Evolutionary conservation across 495 filamentous ascomycete genomes (phyloP).

Genomic region (Elasticomyces elasticus): DNA sequence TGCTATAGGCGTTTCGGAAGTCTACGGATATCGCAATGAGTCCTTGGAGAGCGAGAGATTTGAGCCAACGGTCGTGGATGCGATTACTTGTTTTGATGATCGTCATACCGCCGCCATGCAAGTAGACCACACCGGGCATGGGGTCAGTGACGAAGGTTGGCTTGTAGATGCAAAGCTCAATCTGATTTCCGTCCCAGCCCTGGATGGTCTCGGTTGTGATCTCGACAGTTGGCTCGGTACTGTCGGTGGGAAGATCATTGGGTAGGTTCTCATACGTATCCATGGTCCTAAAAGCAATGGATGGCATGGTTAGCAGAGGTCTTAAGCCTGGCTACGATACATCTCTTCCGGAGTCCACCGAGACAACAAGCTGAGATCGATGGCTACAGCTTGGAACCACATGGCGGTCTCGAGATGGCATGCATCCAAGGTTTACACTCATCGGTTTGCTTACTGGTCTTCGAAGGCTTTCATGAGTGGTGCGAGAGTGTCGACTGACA

Average conservation of each 20-base stretch:
- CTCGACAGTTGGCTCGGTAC: conserved; percentile 8
- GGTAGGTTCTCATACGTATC: background rate
- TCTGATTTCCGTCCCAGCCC: conserved; percentile 13
- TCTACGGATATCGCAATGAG: conserved; percentile 16
- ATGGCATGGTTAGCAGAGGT: too few relatives aligned
- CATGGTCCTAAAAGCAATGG: too few relatives aligned
- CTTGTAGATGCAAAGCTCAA: conserved; percentile 9
- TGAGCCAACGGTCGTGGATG: conserved; percentile 12
- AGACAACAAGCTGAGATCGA: too few relatives aligned
- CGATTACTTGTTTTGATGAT: background rate
- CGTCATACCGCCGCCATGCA: conserved; percentile 18
- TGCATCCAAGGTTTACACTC: too few relatives aligned
- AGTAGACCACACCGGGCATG: conserved; percentile 12
- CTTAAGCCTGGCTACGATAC: too few relatives aligned
- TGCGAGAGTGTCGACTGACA: too few relatives aligned
- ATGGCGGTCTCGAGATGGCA: too few relatives aligned
- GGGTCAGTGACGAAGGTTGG: background rate
- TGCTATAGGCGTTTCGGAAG: conserved; percentile 15
- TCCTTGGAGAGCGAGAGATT: conserved; percentile 9
- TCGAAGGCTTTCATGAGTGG: too few relatives aligned
- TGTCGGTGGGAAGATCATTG: conserved; percentile 7
- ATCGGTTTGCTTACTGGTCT: too few relatives aligned
- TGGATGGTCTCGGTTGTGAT: background rate
- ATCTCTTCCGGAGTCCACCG: too few relatives aligned
- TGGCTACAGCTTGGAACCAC: too few relatives aligned